These are phyloP conservation scores for Leccinum angustisporum DNA, from an alignment of 1,284 basidiomycete species.

Conservation along the genomic window DNA sequence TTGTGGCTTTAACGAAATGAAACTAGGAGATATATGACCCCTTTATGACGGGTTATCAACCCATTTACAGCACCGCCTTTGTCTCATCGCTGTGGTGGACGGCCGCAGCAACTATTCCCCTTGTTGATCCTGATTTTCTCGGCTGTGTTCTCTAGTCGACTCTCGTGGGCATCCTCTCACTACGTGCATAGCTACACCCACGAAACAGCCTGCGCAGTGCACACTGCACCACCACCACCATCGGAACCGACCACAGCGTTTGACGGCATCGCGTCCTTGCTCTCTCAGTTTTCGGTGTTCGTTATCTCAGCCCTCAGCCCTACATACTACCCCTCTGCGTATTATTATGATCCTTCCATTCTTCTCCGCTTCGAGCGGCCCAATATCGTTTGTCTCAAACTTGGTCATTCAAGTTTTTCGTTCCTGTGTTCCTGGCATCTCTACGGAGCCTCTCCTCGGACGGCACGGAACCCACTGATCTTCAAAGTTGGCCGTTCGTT, in stretches of 20 bases:
- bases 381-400: not conserved
- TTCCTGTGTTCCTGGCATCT: conserved; percentile 7
- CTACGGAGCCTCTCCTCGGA: not conserved
- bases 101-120: conserved; percentile 4
- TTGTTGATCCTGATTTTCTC: not conserved
- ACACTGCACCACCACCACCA: not conserved
- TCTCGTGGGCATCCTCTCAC: not conserved
- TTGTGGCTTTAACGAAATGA: conserved; percentile 20
- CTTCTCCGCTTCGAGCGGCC: not conserved
- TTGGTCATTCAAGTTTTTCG: not conserved
- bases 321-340: not conserved
- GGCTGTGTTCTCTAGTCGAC: conserved; percentile 4
- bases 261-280: not conserved
- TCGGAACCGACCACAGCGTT: not conserved
- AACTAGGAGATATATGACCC: conserved; percentile 13
- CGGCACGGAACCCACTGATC: not conserved
- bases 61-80: not conserved
- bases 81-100: not conserved
- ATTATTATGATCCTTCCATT: conserved; percentile 11
- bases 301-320: conserved; percentile 8
- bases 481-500: not conserved
- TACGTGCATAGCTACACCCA: not conserved
- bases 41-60: conserved; percentile 1
- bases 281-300: not conserved
- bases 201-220: not conserved